Percentiles rank a stretch among this genome's conserved stretches.
Evolutionary conservation across 2,329 filamentous ascomycete species (phyloP).

Genomic region (Ceratocystis harringtonii): DNA sequence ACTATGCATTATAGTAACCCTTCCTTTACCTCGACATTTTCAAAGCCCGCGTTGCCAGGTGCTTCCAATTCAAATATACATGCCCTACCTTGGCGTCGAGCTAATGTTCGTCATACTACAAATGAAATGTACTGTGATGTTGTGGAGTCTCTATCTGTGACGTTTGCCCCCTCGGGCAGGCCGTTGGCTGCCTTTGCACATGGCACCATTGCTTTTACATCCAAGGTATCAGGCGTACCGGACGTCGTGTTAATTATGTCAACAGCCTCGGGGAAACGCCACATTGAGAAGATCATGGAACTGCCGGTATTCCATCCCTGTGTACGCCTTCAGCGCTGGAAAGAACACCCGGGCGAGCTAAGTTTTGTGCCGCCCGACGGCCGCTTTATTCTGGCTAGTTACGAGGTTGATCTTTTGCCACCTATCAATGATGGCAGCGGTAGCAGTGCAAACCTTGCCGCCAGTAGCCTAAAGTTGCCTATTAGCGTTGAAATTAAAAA

Average conservation of each 20-base stretch:
- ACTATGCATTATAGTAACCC: conserved; percentile 26
- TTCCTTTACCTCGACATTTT: conserved; percentile 26
- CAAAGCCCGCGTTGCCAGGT: conserved; percentile 28
- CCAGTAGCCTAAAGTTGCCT: conserved; percentile 61
- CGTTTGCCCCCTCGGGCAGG: conserved; percentile 76
- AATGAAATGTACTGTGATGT: conserved; percentile 97
- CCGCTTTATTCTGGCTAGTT: conserved; percentile 81
- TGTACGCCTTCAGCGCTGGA: conserved; percentile 79
- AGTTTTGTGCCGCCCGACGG: conserved; percentile 94
- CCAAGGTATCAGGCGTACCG: conserved; percentile 86
- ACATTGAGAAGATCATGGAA: conserved; percentile 59
- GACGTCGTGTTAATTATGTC: conserved; percentile 73
- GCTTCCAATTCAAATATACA: conserved; percentile 34
- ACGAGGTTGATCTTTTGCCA: conserved; percentile 82
- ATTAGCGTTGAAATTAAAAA: conserved; percentile 71
- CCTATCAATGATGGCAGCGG: conserved; percentile 35
- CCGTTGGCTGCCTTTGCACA: conserved; percentile 76
- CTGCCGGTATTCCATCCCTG: conserved; percentile 93
- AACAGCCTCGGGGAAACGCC: conserved; percentile 66
- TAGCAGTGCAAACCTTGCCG: conserved; percentile 38
- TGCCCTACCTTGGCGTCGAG: conserved; percentile 69
- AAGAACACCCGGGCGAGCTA: conserved; percentile 74
- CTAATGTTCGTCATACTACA: conserved; percentile 87
- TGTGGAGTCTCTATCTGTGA: conserved; percentile 77
- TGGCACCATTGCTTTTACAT: conserved; percentile 86